These are phyloP conservation scores for Halophytophthora batemanensis DNA, from an alignment of 352 stramenopile genomes.

Conservation along the genomic window DNA sequence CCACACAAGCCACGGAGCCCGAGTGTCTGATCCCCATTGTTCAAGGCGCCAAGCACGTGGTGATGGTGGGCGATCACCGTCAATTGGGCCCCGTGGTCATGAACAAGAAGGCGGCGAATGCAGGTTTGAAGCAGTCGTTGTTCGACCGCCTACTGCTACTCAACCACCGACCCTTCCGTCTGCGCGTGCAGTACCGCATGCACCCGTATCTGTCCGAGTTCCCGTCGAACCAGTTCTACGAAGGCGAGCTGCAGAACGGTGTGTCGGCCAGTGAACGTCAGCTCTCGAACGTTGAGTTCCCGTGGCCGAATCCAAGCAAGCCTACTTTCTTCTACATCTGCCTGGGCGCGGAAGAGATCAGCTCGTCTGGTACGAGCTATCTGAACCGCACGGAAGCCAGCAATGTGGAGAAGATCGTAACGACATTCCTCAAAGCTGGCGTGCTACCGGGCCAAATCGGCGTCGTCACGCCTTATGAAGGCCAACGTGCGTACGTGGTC, in stretches of 20 bases:
- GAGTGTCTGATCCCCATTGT: constrained; percentile 99
- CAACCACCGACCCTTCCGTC: constrained; percentile 94
- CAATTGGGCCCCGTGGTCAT: constrained; percentile 98
- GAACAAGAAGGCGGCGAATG: constrained; percentile 98
- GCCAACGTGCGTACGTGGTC: constrained; percentile 98
- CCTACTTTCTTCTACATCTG: constrained; percentile 99
- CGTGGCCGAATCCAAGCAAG: constrained; percentile 96
- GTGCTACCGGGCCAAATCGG: constrained; percentile 92
- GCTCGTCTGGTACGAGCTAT: constrained; percentile 96
- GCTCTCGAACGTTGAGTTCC: constrained; percentile 90
- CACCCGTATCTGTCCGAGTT: constrained; percentile 99
- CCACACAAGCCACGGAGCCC: constrained; percentile 98
- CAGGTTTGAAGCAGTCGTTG: constrained; percentile 96
- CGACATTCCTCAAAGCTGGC: constrained; percentile 93
- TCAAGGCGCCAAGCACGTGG: constrained; percentile 97
- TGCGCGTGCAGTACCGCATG: constrained; percentile 99
- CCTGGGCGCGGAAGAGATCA: constrained; percentile 97
- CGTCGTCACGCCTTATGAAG: constrained; percentile 98
- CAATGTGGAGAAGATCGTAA: constrained; percentile 98
- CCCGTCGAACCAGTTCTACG: constrained; percentile 99
- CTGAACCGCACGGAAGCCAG: constrained; percentile 98
- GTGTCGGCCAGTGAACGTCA: constrained; percentile 94
- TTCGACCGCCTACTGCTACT: constrained; percentile 98
- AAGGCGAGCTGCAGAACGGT: constrained; percentile 98
- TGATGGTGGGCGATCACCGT: constrained; percentile 99